Conservation (phyloP, 2,329 filamentous ascomycete genomes). For the Geosmithia flava region DNA sequence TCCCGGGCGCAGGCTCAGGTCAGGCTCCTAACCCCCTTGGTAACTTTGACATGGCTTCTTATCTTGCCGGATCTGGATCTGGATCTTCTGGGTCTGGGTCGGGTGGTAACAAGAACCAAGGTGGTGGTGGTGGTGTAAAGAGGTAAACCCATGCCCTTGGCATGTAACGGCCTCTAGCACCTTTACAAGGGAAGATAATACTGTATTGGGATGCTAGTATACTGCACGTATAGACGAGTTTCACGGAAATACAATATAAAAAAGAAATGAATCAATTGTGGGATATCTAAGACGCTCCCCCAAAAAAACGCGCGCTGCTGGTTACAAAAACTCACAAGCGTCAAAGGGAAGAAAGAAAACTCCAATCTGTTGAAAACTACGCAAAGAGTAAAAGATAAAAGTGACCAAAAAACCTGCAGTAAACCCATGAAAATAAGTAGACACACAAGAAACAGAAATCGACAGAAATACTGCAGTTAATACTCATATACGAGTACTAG, state of each 20-base stretch:
- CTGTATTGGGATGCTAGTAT: too few species aligned
- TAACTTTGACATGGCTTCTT: constrained; percentile 51
- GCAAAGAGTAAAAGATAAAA: background rate
- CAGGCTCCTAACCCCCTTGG: constrained; percentile 29
- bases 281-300: background rate
- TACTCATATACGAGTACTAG: too few species aligned
- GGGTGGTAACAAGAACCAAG: constrained; percentile 20
- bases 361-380: background rate
- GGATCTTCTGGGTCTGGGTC: constrained; percentile 5
- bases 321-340: background rate
- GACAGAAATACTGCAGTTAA: too few species aligned
- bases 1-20: constrained; percentile 21
- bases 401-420: too few species aligned
- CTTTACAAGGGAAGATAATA: background rate
- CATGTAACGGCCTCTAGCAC: background rate
- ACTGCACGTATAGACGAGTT: too few species aligned
- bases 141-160: constrained; percentile 7
- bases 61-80: constrained; percentile 40
- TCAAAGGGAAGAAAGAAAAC: background rate
- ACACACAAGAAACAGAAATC: too few species aligned
- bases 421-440: too few species aligned
- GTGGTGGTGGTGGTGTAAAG: constrained; percentile 20
- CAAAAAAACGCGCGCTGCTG: background rate
- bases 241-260: too few species aligned
- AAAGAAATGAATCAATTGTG: too few species aligned